phyloP scores from a whole-genome alignment of 2,329 filamentous ascomycete genomes.

The Dactylonectria macrodidyma region DNA sequence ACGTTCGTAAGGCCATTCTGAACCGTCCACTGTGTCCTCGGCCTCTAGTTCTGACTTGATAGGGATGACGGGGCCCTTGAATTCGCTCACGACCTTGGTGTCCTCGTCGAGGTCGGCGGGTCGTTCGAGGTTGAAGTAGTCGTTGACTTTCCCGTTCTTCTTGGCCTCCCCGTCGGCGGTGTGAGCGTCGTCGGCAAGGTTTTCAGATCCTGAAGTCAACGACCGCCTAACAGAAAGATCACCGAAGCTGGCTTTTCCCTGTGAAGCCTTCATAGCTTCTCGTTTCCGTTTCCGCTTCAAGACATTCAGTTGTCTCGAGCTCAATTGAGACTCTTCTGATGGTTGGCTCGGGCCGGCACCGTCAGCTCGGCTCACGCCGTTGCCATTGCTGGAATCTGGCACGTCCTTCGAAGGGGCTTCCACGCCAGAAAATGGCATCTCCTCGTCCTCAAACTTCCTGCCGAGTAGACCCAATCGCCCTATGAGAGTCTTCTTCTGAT shows the following conservation, averaged over 20 bases:
- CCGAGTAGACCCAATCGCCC: slow-evolving; percentile 88
- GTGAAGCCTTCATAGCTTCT: slow-evolving; percentile 86
- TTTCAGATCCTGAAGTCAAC: slow-evolving; percentile 74
- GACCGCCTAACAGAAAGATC: slow-evolving; percentile 82
- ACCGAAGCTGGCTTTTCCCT: slow-evolving; percentile 90
- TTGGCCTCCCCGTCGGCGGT: slow-evolving; percentile 66
- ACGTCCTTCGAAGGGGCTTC: slow-evolving; percentile 65
- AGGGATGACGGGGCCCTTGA: slow-evolving; percentile 85
- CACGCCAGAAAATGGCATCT: slow-evolving; percentile 73
- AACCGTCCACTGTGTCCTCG: slow-evolving; percentile 82
- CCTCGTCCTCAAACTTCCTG: slow-evolving; percentile 87
- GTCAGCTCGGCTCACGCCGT: slow-evolving; percentile 53
- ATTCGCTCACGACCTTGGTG: slow-evolving; percentile 92
- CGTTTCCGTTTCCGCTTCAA: slow-evolving; percentile 95
- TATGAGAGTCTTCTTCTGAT: slow-evolving; percentile 90
- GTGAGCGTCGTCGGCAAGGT: slow-evolving; percentile 71
- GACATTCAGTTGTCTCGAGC: slow-evolving; percentile 94
- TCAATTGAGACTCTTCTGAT: slow-evolving; percentile 80
- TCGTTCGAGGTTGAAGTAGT: slow-evolving; percentile 93
- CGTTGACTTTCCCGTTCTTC: slow-evolving; percentile 76
- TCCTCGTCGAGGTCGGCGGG: slow-evolving; percentile 87
- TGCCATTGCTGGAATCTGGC: slow-evolving; percentile 58
- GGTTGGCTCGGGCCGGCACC: slow-evolving; percentile 58
- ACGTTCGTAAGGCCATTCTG: slow-evolving; percentile 94
- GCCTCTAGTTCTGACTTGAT: slow-evolving; percentile 90